A percentile compares a stretch with the other conserved stretches of the same genome.
phyloP scores from a whole-genome alignment of 306 rosid genomes.

The Ormosia emarginata region DNA sequence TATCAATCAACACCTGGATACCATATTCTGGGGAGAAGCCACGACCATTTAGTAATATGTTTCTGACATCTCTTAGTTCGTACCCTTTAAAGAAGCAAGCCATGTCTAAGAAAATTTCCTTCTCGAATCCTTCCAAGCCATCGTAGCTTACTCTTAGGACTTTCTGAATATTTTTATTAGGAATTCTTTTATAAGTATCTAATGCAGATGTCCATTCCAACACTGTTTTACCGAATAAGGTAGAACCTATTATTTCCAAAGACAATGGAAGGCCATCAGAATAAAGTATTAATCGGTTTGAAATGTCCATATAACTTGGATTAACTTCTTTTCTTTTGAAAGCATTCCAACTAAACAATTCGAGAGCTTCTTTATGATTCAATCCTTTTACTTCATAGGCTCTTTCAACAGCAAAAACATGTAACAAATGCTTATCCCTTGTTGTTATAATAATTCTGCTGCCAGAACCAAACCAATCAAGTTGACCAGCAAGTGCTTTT shows the following conservation, averaged over 20 bases:
- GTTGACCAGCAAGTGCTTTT: not conserved
- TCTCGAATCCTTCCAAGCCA: not conserved
- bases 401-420: not conserved
- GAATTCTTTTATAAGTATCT: not conserved
- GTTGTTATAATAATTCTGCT: slow-evolving; percentile 2
- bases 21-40: not conserved
- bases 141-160: slow-evolving; percentile 9
- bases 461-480: slow-evolving; percentile 5
- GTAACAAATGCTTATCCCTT: not conserved
- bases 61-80: not conserved
- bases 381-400: not conserved
- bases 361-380: not conserved
- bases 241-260: not conserved
- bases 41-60: not conserved
- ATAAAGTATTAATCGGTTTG: not conserved
- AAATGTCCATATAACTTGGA: not conserved
- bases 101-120: not conserved
- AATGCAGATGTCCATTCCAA: not conserved
- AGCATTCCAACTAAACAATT: slow-evolving; percentile 5
- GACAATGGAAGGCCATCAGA: not conserved
- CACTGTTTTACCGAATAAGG: not conserved
- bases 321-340: not conserved
- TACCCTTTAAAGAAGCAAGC: slow-evolving; percentile 3
- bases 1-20: not conserved
- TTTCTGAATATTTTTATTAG: not conserved